These are phyloP conservation scores for Apocynum venetum DNA, from an alignment of 257 asterid species.

Conservation along the genomic window DNA sequence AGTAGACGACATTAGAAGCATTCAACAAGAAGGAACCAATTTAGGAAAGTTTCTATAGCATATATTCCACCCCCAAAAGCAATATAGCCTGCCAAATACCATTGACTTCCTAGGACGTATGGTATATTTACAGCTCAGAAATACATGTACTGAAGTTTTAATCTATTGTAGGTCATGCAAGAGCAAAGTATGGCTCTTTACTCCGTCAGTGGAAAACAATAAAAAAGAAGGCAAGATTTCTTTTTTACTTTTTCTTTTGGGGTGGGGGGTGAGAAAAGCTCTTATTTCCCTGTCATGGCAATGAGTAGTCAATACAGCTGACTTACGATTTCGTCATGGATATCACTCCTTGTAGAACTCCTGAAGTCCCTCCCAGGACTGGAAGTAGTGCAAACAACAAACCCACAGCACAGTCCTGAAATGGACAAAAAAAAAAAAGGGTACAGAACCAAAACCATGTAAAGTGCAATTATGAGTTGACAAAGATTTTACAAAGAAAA, in stretches of 20 bases:
- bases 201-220: background rate
- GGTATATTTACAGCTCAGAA: slow-evolving; percentile 1
- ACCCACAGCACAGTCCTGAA: slow-evolving; percentile 99
- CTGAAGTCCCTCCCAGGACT: slow-evolving; percentile 94
- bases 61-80: background rate
- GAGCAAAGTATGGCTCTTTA: background rate
- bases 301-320: background rate
- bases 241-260: background rate
- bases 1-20: background rate
- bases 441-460: background rate
- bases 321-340: slow-evolving; percentile 99
- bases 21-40: background rate
- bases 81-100: background rate
- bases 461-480: background rate
- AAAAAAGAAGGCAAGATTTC: background rate
- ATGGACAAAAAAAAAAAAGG: slow-evolving; percentile 12
- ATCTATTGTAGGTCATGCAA: background rate
- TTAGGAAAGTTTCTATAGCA: background rate
- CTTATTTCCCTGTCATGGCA: background rate
- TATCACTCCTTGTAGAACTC: slow-evolving; percentile 82
- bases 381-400: slow-evolving; percentile 96
- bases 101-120: background rate
- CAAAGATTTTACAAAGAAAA: background rate
- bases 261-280: background rate
- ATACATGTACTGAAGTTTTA: background rate